Evolutionary conservation across 2,329 filamentous ascomycete species (phyloP).

Genomic region (Fusarium sp.): DNA sequence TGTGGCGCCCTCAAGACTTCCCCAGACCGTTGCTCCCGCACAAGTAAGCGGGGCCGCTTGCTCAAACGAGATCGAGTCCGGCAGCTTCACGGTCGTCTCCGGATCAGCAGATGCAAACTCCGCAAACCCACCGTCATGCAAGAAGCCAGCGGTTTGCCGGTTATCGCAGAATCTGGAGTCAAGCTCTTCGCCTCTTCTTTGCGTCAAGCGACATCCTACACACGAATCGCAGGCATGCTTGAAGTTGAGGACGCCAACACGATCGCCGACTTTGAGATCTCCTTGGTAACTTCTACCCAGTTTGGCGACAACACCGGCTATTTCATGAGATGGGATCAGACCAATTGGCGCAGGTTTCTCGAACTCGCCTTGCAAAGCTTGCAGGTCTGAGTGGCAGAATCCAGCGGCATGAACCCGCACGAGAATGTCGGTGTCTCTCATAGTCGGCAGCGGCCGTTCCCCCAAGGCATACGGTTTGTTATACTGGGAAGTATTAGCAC

Average conservation of each 20-base stretch:
- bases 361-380: constrained; percentile 14
- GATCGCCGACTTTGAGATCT: neutral
- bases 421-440: constrained; percentile 3
- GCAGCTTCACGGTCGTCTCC: neutral
- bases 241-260: constrained; percentile 15
- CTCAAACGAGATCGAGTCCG: neutral
- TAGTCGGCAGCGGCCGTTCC: neutral
- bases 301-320: neutral
- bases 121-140: constrained; percentile 10
- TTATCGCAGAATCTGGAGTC: constrained; percentile 2
- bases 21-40: constrained; percentile 13
- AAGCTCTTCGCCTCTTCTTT: neutral
- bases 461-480: constrained; percentile 16
- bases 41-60: constrained; percentile 11
- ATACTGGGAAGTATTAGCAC: neutral
- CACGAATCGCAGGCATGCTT: constrained; percentile 5
- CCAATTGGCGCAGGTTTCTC: constrained; percentile 14
- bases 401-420: constrained; percentile 4
- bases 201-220: neutral
- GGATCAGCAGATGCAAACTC: constrained; percentile 7
- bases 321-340: constrained; percentile 10
- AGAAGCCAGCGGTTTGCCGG: constrained; percentile 6
- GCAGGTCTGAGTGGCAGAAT: constrained; percentile 15
- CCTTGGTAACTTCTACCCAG: neutral
- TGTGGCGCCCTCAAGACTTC: neutral